Percentiles rank a stretch among this genome's conserved stretches.
These are phyloP conservation scores for Centella asiatica DNA, from an alignment of 129 eudicot species.

Conservation along the genomic window DNA sequence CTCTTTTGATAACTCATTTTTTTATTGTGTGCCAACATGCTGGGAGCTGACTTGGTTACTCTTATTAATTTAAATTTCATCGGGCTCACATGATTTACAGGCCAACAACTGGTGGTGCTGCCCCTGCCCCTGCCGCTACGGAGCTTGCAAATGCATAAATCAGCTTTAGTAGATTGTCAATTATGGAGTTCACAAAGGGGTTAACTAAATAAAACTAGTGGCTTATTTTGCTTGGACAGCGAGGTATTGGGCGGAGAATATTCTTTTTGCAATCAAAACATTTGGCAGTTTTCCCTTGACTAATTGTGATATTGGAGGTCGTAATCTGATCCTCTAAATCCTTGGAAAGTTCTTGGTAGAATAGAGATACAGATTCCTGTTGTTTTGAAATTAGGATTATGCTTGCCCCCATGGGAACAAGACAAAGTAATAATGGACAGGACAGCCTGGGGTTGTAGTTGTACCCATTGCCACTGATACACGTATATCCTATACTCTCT, in stretches of 20 bases:
- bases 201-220: constrained; percentile 19
- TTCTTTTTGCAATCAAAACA: constrained; percentile 11
- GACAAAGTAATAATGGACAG: constrained; percentile 22
- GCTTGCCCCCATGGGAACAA: not conserved
- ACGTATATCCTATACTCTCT: no score
- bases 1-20: not conserved
- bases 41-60: not conserved
- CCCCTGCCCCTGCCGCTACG: constrained; percentile 45
- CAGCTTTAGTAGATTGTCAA: not conserved
- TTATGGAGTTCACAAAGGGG: not conserved
- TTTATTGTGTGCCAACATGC: not conserved
- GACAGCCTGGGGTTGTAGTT: constrained; percentile 4
- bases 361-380: not conserved
- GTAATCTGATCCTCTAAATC: constrained; percentile 13
- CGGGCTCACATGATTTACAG: constrained; percentile 26
- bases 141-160: constrained; percentile 39
- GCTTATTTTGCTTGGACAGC: constrained; percentile 15
- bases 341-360: constrained; percentile 25
- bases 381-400: constrained; percentile 7
- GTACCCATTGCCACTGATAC: no score
- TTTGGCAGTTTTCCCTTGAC: constrained; percentile 15
- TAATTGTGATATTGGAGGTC: constrained; percentile 18
- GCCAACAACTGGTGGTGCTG: constrained; percentile 94
- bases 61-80: constrained; percentile 7
- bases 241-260: constrained; percentile 16